These are phyloP conservation scores for Opeltia flavorubescens DNA, from an alignment of 495 filamentous ascomycete genomes.

Conservation along the genomic window DNA sequence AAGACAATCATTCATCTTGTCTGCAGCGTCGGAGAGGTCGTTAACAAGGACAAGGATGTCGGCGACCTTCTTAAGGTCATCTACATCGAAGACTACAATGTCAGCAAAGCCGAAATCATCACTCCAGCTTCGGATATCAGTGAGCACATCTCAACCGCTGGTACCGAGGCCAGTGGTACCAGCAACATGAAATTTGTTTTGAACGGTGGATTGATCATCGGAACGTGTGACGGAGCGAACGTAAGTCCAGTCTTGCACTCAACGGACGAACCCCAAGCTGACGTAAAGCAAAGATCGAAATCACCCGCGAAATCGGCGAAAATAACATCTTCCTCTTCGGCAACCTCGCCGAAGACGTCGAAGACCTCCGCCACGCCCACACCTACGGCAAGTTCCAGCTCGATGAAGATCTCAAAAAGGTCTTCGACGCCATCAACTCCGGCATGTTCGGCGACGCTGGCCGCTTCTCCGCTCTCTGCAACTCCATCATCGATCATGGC, in stretches of 20 bases:
- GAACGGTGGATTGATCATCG: conserved; percentile 93
- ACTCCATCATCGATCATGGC: conserved; percentile 76
- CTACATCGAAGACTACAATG: conserved; percentile 97
- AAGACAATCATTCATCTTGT: conserved; percentile 97
- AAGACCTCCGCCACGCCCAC: conserved; percentile 86
- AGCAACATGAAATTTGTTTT: conserved; percentile 98
- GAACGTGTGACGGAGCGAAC: conserved; percentile 95
- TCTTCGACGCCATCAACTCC: conserved; percentile 69
- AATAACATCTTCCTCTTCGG: conserved; percentile 98
- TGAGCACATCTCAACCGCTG: conserved; percentile 97
- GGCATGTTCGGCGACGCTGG: conserved; percentile 63
- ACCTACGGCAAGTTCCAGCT: conserved; percentile 65
- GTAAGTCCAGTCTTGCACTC: conserved; percentile 35
- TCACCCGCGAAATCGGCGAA: conserved; percentile 91
- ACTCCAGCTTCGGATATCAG: conserved; percentile 88
- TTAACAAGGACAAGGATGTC: conserved; percentile 84
- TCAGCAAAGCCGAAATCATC: conserved; percentile 97
- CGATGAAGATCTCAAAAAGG: conserved; percentile 57
- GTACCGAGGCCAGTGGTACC: conserved; percentile 62
- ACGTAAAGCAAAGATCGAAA: conserved; percentile 59
- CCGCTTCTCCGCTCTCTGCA: conserved; percentile 66
- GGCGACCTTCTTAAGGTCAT: conserved; percentile 93
- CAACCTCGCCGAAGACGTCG: conserved; percentile 90
- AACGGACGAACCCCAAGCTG: background rate
- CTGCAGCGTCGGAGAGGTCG: conserved; percentile 78